phyloP scores from a whole-genome alignment of 2,329 filamentous ascomycete genomes.

The Tolypocladium tundrense region DNA sequence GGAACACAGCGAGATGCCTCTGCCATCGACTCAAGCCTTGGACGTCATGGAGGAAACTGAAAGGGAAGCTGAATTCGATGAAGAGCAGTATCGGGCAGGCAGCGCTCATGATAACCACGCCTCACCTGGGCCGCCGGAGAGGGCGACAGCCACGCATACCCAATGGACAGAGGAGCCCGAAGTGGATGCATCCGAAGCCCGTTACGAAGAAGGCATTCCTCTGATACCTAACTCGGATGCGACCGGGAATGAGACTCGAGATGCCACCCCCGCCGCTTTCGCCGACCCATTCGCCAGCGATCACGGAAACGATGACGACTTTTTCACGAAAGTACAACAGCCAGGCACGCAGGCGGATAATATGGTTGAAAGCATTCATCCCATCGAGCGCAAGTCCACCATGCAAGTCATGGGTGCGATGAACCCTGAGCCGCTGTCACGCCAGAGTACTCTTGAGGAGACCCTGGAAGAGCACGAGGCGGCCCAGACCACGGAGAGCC shows the following conservation, averaged over 20 bases:
- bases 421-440: conserved; percentile 20
- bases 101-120: conserved; percentile 2
- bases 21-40: conserved; percentile 40
- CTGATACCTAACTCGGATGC: conserved; percentile 35
- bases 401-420: conserved; percentile 51
- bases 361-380: conserved; percentile 11
- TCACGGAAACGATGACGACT: conserved; percentile 46
- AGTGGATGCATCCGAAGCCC: conserved; percentile 39
- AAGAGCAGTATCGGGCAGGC: conserved; percentile 20
- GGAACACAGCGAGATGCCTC: conserved; percentile 23
- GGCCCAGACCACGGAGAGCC: neutral
- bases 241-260: neutral
- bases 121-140: conserved; percentile 3
- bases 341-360: conserved; percentile 9
- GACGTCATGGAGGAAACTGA: conserved; percentile 45
- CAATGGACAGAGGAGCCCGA: conserved; percentile 29
- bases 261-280: conserved; percentile 9
- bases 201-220: conserved; percentile 62
- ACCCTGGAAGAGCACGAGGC: conserved; percentile 16
- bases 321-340: conserved; percentile 45
- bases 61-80: conserved; percentile 32
- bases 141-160: conserved; percentile 7
- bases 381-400: conserved; percentile 59
- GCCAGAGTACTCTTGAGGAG: conserved; percentile 21
- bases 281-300: conserved; percentile 31